These are phyloP conservation scores for Plasmopara viticola DNA, from an alignment of 352 stramenopile genomes.

Conservation along the genomic window DNA sequence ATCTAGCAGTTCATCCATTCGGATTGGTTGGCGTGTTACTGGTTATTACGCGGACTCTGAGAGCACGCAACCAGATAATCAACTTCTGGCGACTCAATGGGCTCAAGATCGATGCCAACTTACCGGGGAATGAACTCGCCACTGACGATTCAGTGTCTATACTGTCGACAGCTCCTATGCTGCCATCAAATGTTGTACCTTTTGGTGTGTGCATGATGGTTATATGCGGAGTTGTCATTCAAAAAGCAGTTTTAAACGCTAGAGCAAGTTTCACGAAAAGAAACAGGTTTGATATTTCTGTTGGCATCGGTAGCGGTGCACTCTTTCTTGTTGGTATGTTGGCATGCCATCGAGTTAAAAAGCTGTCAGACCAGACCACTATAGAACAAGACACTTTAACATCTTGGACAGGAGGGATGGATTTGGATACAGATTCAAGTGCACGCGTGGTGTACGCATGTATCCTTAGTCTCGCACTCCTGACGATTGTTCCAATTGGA, in stretches of 20 bases:
- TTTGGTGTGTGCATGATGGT: conserved; percentile 22
- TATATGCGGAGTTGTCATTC: conserved; percentile 34
- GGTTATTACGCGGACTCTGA: conserved; percentile 50
- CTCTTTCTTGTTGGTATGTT: conserved; percentile 26
- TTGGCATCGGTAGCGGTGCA: conserved; percentile 12
- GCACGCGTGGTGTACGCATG: conserved; percentile 46
- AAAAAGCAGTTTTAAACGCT: conserved; percentile 15
- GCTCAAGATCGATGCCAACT: conserved; percentile 36
- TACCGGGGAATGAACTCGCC: conserved; percentile 64
- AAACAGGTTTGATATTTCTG: conserved; percentile 4
- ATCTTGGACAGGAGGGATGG: conserved; percentile 7
- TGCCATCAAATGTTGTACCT: conserved; percentile 24
- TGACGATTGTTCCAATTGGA: conserved; percentile 3
- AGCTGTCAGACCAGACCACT: conserved; percentile 7
- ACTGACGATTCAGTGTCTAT: conserved; percentile 76
- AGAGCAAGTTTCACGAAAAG: neutral
- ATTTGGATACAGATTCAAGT: conserved; percentile 29
- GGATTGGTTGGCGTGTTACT: conserved; percentile 28
- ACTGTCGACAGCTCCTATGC: conserved; percentile 55
- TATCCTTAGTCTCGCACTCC: conserved; percentile 13
- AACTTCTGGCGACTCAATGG: conserved; percentile 81
- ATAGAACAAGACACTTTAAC: conserved; percentile 3
- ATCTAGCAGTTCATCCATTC: neutral
- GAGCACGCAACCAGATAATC: conserved; percentile 80
- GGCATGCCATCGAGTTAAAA: conserved; percentile 20